These are phyloP conservation scores for Pittosporum tobira DNA, from an alignment of 129 eudicot species.

Conservation along the genomic window DNA sequence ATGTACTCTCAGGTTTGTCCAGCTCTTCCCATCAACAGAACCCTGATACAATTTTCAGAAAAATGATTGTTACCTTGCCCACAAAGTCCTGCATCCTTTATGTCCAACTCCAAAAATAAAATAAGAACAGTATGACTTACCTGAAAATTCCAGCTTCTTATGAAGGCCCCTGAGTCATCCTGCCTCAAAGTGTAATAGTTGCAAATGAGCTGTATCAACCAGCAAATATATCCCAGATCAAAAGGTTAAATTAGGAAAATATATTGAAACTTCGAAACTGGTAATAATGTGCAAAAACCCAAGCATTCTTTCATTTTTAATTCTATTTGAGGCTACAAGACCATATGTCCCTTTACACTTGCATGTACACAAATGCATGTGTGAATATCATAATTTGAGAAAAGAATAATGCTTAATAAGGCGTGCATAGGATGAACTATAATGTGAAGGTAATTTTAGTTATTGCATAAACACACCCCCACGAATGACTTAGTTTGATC, in stretches of 20 bases:
- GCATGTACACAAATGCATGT: no score
- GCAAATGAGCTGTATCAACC: slow-evolving; percentile 79
- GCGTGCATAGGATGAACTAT: no score
- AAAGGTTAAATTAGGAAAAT: background rate
- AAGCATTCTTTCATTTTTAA: no score
- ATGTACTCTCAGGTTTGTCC: slow-evolving; percentile 84
- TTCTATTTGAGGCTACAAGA: no score
- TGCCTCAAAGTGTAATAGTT: slow-evolving; percentile 91
- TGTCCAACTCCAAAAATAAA: background rate
- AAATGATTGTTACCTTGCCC: background rate
- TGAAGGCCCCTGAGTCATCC: slow-evolving; percentile 85
- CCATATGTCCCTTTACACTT: no score
- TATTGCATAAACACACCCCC: no score
- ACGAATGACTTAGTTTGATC: no score
- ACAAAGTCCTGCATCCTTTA: background rate
- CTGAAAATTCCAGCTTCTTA: slow-evolving; percentile 83
- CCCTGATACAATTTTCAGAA: slow-evolving; percentile 37
- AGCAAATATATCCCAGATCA: background rate
- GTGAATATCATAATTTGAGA: no score
- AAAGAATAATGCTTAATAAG: no score
- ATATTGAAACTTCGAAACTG: background rate
- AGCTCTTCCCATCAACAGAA: slow-evolving; percentile 68
- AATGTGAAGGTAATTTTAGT: no score
- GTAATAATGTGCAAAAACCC: background rate
- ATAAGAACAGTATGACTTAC: slow-evolving; percentile 11